A percentile compares a stretch with the other conserved stretches of the same genome.
Conservation (phyloP, 768 basidiomycete species). For the Trametes meyenii region DNA sequence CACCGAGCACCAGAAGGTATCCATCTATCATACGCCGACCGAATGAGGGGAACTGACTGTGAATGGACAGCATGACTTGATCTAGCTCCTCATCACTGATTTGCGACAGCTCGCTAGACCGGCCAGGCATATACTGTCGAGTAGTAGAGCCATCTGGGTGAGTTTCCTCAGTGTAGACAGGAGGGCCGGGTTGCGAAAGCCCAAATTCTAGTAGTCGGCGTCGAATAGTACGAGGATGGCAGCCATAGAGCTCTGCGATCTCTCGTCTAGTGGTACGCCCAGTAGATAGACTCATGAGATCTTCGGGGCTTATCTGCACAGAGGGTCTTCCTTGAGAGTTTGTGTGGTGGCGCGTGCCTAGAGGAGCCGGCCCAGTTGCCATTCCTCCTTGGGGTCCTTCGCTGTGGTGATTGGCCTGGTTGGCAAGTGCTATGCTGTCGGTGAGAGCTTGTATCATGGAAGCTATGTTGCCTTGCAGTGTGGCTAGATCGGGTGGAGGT, state of each 20-base stretch:
- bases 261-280: not conserved
- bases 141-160: not conserved
- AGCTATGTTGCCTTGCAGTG: not conserved
- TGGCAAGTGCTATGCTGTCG: not conserved
- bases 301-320: not conserved
- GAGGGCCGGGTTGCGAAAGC: not conserved
- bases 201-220: not conserved
- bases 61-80: constrained; percentile 19
- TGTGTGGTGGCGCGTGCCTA: not conserved
- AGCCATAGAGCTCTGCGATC: not conserved
- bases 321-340: not conserved
- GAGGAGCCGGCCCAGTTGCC: too few relatives aligned
- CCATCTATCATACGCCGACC: constrained; percentile 30
- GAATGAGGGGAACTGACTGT: constrained; percentile 31
- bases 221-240: not conserved
- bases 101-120: not conserved
- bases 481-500: not conserved
- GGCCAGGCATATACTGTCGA: not conserved
- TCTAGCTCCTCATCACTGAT: constrained; percentile 34
- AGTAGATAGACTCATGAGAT: not conserved
- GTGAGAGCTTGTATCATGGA: not conserved
- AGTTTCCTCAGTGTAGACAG: not conserved
- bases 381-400: too few relatives aligned
- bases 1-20: constrained; percentile 25
- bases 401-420: not conserved